These are phyloP conservation scores for Eucalyptus coolabah DNA, from an alignment of 345 rosid species.

Conservation along the genomic window DNA sequence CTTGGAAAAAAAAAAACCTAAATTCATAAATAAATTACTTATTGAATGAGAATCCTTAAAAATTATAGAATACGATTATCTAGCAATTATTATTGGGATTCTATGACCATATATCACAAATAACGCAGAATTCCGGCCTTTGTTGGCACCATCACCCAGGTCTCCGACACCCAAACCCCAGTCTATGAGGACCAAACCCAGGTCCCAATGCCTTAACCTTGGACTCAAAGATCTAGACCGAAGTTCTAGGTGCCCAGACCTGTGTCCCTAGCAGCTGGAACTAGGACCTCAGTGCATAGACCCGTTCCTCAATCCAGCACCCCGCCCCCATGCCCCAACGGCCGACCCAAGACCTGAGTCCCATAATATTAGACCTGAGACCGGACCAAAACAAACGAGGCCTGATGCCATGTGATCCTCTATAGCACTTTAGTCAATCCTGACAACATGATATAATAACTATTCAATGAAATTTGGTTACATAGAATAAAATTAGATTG, in stretches of 20 bases:
- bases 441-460: neutral
- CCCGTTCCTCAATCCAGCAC: neutral
- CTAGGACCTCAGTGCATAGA: neutral
- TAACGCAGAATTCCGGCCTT: neutral
- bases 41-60: neutral
- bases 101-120: neutral
- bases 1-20: neutral
- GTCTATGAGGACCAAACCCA: neutral
- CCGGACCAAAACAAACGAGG: neutral
- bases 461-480: neutral
- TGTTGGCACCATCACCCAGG: neutral
- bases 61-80: neutral
- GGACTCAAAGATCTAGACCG: neutral
- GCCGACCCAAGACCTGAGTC: neutral
- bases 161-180: neutral
- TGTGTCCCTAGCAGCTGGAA: neutral
- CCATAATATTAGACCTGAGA: neutral
- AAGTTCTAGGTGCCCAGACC: neutral
- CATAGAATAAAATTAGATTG: neutral
- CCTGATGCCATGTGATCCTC: neutral
- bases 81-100: neutral
- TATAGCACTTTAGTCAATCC: neutral
- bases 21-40: no score
- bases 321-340: neutral
- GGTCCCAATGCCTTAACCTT: neutral